A percentile compares a stretch with the other conserved stretches of the same genome.
These are phyloP conservation scores for Didymellaceae sp. DNA, from an alignment of 2,329 filamentous ascomycete species.

Conservation along the genomic window DNA sequence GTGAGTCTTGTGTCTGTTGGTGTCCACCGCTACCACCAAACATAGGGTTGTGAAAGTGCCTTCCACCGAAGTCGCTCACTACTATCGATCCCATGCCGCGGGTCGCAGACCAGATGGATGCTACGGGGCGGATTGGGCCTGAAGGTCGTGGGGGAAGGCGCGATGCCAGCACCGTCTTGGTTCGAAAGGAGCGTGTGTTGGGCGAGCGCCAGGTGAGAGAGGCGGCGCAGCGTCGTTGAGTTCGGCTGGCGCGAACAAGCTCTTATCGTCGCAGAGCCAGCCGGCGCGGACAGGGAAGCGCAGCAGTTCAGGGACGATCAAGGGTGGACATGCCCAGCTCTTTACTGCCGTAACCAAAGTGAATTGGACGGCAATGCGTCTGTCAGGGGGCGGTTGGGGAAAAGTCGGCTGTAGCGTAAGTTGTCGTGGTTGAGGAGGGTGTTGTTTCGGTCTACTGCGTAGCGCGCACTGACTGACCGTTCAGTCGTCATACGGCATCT, in stretches of 20 bases:
- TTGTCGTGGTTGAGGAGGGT: conserved; percentile 33
- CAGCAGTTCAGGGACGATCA: conserved; percentile 11
- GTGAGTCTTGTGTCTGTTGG: conserved; percentile 48
- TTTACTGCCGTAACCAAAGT: conserved; percentile 51
- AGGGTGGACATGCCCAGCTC: conserved; percentile 34
- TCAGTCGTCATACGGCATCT: conserved; percentile 29
- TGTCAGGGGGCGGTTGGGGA: conserved; percentile 16
- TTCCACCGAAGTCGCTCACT: conserved; percentile 73
- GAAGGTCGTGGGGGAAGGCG: conserved; percentile 18
- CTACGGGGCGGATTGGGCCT: conserved; percentile 9
- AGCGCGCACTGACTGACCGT: conserved; percentile 26
- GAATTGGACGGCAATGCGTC: conserved; percentile 52
- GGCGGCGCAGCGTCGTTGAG: conserved; percentile 21
- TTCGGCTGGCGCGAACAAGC: conserved; percentile 27
- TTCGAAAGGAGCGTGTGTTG: conserved; percentile 22
- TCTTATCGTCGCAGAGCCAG: conserved; percentile 32
- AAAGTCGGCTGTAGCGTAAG: conserved; percentile 21
- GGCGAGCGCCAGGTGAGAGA: conserved; percentile 21
- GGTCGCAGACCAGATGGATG: conserved; percentile 23
- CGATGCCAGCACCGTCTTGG: conserved; percentile 19
- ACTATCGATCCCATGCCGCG: conserved; percentile 67
- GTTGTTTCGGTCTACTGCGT: conserved; percentile 35
- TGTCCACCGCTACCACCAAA: conserved; percentile 57
- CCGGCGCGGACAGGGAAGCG: conserved; percentile 25
- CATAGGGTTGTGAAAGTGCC: conserved; percentile 77